Percentiles rank a stretch among this genome's conserved stretches.
Evolutionary conservation across 495 filamentous ascomycete genomes (phyloP).

Genomic region (Talaromyces proteolyticus): DNA sequence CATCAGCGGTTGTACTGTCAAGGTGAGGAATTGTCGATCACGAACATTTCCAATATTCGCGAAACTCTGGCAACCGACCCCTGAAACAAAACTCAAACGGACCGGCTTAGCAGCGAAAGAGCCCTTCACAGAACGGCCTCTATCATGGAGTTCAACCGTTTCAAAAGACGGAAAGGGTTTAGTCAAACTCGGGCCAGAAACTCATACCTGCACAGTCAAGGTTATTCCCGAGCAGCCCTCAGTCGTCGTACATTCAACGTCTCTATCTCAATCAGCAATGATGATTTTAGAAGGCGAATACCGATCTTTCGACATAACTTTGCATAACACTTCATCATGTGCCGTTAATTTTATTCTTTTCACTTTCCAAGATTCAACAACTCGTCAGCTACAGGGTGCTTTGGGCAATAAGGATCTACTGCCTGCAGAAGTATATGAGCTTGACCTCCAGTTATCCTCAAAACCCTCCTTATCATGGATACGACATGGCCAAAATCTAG

Average conservation of each 20-base stretch:
- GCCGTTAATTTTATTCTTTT: slow-evolving; percentile 80
- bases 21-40: slow-evolving; percentile 73
- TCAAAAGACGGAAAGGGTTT: slow-evolving; percentile 33
- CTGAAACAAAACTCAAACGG: slow-evolving; percentile 66
- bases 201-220: slow-evolving; percentile 43
- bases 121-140: slow-evolving; percentile 43
- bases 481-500: slow-evolving; percentile 40
- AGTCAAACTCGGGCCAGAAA: slow-evolving; percentile 29
- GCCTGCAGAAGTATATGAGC: slow-evolving; percentile 74
- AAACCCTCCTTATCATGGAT: slow-evolving; percentile 68
- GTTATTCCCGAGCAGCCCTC: slow-evolving; percentile 76
- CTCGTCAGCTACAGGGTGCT: slow-evolving; percentile 65
- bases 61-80: slow-evolving; percentile 66
- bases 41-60: slow-evolving; percentile 79
- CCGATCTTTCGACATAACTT: slow-evolving; percentile 67
- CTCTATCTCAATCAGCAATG: slow-evolving; percentile 76
- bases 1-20: slow-evolving; percentile 73
- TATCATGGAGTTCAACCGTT: slow-evolving; percentile 46
- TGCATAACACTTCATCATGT: slow-evolving; percentile 72
- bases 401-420: slow-evolving; percentile 69
- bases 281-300: slow-evolving; percentile 90
- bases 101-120: slow-evolving; percentile 61
- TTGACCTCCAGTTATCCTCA: slow-evolving; percentile 68
- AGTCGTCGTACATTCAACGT: slow-evolving; percentile 65
- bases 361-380: slow-evolving; percentile 85